These are phyloP conservation scores for Fraxinus ornus DNA, from an alignment of 305 asterid genomes.

Conservation along the genomic window DNA sequence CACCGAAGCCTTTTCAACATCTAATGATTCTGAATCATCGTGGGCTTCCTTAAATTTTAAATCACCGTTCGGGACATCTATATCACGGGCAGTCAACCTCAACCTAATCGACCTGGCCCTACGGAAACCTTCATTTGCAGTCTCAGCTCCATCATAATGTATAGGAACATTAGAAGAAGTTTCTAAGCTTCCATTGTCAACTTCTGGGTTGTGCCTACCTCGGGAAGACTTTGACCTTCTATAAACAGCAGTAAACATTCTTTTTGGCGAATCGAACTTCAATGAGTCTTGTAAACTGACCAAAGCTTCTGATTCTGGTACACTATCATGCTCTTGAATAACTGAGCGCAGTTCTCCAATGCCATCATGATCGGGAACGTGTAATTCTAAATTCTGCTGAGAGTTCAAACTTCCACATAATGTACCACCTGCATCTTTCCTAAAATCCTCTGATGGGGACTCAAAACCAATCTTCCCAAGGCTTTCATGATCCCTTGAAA, in stretches of 20 bases:
- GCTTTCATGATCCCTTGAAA: conserved; percentile 45
- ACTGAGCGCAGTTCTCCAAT: conserved; percentile 29
- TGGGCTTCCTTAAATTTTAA: conserved; percentile 39
- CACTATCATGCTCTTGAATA: conserved; percentile 37
- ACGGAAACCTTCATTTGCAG: conserved; percentile 56
- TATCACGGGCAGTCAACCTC: conserved; percentile 51
- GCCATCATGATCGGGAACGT: conserved; percentile 31
- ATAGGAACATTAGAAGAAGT: conserved; percentile 58
- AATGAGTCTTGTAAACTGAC: conserved; percentile 46
- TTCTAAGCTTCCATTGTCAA: conserved; percentile 43
- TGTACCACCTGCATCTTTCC: conserved; percentile 30
- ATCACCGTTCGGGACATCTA: conserved; percentile 36
- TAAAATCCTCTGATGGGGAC: conserved; percentile 41
- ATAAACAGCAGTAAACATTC: conserved; percentile 79
- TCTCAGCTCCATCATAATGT: conserved; percentile 43
- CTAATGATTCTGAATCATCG: conserved; percentile 52
- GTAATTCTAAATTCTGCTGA: conserved; percentile 35
- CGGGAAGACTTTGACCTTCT: conserved; percentile 64
- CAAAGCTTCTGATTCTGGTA: conserved; percentile 36
- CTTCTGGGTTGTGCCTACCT: conserved; percentile 53
- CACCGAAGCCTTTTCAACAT: conserved; percentile 44
- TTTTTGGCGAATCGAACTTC: conserved; percentile 53
- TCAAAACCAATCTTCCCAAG: conserved; percentile 31
- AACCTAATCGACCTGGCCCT: conserved; percentile 66
- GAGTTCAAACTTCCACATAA: conserved; percentile 27